Conservation (phyloP, 768 basidiomycete genomes). For the Xerocomellus intermedius region DNA sequence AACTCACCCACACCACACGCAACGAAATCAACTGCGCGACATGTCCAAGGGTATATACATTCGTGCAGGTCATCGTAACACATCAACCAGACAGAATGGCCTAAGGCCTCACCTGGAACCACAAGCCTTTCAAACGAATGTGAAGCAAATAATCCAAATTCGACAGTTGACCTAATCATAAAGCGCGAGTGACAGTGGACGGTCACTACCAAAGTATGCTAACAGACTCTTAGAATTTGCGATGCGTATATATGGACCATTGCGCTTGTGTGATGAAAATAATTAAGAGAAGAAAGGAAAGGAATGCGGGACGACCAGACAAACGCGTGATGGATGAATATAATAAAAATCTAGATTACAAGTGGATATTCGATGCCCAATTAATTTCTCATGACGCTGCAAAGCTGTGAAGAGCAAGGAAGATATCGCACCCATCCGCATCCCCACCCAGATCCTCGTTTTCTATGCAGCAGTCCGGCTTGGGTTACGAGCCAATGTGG, state of each 20-base stretch:
- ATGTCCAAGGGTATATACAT: neutral
- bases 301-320: constrained; percentile 20
- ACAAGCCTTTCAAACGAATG: constrained; percentile 1
- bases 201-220: constrained; percentile 6
- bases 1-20: neutral
- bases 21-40: neutral
- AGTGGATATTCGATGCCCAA: constrained; percentile 31
- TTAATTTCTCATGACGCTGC: constrained; percentile 17
- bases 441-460: neutral
- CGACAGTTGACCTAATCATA: neutral
- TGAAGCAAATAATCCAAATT: constrained; percentile 5
- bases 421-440: constrained; percentile 23
- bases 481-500: constrained; percentile 74
- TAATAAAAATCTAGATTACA: constrained; percentile 34
- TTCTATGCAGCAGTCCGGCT: constrained; percentile 54
- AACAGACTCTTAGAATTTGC: constrained; percentile 9
- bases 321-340: constrained; percentile 15
- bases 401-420: constrained; percentile 20
- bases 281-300: constrained; percentile 15
- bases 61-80: constrained; percentile 1
- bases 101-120: neutral
- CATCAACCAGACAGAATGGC: neutral
- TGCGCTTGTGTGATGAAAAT: constrained; percentile 11
- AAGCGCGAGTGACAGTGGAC: neutral
- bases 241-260: constrained; percentile 19